phyloP scores from a whole-genome alignment of 1,284 basidiomycete species.

The Gymnopus androsaceus region DNA sequence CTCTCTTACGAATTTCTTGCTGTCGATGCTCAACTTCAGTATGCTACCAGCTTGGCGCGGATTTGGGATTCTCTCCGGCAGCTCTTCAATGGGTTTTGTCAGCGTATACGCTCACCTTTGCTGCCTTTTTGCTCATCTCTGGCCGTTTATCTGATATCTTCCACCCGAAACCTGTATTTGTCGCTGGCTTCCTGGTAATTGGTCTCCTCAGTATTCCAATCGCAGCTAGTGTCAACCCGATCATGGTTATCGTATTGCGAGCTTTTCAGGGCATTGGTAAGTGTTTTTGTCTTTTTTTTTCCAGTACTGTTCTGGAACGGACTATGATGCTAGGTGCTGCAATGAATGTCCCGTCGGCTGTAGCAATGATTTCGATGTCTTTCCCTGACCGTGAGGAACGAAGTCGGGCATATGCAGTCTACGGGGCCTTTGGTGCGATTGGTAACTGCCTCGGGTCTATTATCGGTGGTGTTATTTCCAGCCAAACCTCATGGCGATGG shows the following conservation, averaged over 20 bases:
- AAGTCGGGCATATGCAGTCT: slow-evolving; percentile 22
- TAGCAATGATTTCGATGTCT: slow-evolving; percentile 20
- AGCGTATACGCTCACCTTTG: slow-evolving; percentile 23
- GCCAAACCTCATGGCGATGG: slow-evolving; percentile 22
- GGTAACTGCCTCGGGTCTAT: slow-evolving; percentile 21
- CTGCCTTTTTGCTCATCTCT: slow-evolving; percentile 21
- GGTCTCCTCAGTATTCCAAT: slow-evolving; percentile 23
- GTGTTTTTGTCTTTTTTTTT: neutral
- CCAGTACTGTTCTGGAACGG: neutral
- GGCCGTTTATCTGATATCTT: slow-evolving; percentile 23
- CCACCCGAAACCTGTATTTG: slow-evolving; percentile 23
- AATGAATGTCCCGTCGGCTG: slow-evolving; percentile 24
- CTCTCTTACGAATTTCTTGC: neutral
- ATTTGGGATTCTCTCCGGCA: slow-evolving; percentile 17
- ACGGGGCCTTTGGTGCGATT: slow-evolving; percentile 20
- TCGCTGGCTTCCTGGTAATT: slow-evolving; percentile 19
- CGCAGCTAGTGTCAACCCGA: slow-evolving; percentile 21
- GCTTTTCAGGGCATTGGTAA: slow-evolving; percentile 24
- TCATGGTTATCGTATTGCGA: slow-evolving; percentile 23
- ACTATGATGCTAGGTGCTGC: slow-evolving; percentile 19
- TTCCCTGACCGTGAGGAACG: slow-evolving; percentile 18
- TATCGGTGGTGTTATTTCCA: slow-evolving; percentile 20
- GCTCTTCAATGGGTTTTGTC: slow-evolving; percentile 23
- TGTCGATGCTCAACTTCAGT: neutral
- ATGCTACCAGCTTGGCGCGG: slow-evolving; percentile 7